Evolutionary conservation across 257 asterid genomes (phyloP).

Genomic region (Catharanthus roseus): DNA sequence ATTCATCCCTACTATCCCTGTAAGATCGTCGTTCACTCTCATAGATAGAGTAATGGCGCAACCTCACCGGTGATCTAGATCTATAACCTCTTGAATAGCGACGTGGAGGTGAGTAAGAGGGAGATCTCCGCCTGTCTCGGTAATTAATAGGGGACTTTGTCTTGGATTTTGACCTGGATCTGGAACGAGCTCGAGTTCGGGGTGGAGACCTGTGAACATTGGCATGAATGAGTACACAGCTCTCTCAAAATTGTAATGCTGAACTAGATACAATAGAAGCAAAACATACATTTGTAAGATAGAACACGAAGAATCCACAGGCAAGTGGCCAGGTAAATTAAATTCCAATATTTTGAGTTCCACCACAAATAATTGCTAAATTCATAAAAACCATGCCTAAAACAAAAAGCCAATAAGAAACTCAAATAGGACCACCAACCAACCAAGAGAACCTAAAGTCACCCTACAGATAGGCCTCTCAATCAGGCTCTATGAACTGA

Average conservation of each 20-base stretch:
- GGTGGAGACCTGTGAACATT: slow-evolving; percentile 67
- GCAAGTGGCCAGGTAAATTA: not conserved
- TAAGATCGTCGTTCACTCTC: slow-evolving; percentile 63
- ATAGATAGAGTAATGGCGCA: slow-evolving; percentile 65
- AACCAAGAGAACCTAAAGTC: not conserved
- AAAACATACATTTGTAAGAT: not conserved
- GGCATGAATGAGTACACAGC: slow-evolving; percentile 11
- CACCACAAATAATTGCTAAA: not conserved
- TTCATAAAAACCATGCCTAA: not conserved
- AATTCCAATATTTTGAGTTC: not conserved
- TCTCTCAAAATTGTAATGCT: slow-evolving; percentile 6
- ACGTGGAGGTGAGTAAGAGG: slow-evolving; percentile 69
- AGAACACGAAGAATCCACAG: not conserved
- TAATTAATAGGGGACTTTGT: slow-evolving; percentile 66
- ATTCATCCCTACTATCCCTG: slow-evolving; percentile 59
- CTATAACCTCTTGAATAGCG: slow-evolving; percentile 61
- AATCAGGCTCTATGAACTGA: too few relatives aligned
- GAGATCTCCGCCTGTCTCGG: slow-evolving; percentile 61
- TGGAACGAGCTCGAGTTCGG: slow-evolving; percentile 43
- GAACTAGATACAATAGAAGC: not conserved
- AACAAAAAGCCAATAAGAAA: not conserved
- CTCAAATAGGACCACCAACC: not conserved
- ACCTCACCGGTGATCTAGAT: slow-evolving; percentile 82
- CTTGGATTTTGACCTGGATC: slow-evolving; percentile 75
- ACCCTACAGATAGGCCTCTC: not conserved